Evolutionary conservation across 2,329 filamentous ascomycete genomes (phyloP).

Genomic region (Byssoonygena ceratinophila): DNA sequence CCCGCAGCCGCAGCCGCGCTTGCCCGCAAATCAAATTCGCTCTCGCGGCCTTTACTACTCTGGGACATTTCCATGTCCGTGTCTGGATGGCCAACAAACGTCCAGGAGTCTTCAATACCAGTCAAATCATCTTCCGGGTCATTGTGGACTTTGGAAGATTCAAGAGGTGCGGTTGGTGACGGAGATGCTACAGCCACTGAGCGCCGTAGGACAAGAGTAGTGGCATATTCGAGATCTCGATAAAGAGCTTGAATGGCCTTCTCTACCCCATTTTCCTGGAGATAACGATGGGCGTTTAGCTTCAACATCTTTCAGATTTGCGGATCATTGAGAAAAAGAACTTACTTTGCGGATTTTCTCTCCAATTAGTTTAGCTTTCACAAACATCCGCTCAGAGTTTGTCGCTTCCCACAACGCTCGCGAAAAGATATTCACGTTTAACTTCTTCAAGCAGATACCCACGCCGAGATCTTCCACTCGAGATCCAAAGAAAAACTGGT

Average conservation of each 20-base stretch:
- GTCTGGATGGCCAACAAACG: constrained; percentile 57
- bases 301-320: not conserved
- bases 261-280: constrained; percentile 77
- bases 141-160: constrained; percentile 27
- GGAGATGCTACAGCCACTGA: constrained; percentile 23
- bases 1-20: constrained; percentile 11
- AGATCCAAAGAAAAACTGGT: constrained; percentile 90
- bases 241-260: constrained; percentile 87
- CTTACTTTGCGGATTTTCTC: constrained; percentile 75
- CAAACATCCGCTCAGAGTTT: constrained; percentile 80
- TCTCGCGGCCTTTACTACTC: constrained; percentile 1
- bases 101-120: constrained; percentile 78
- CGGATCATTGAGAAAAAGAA: not conserved
- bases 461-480: constrained; percentile 89
- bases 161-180: constrained; percentile 19
- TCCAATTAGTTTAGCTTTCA: constrained; percentile 70
- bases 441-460: constrained; percentile 75
- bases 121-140: constrained; percentile 42
- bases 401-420: constrained; percentile 85
- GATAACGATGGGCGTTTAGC: not conserved
- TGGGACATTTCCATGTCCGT: constrained; percentile 5
- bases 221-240: constrained; percentile 87
- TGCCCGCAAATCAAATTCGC: constrained; percentile 11
- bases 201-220: constrained; percentile 62
- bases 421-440: constrained; percentile 77